Evolutionary conservation across 176 grass and related monocot species (phyloP).

Genomic region (Eleusine indica): DNA sequence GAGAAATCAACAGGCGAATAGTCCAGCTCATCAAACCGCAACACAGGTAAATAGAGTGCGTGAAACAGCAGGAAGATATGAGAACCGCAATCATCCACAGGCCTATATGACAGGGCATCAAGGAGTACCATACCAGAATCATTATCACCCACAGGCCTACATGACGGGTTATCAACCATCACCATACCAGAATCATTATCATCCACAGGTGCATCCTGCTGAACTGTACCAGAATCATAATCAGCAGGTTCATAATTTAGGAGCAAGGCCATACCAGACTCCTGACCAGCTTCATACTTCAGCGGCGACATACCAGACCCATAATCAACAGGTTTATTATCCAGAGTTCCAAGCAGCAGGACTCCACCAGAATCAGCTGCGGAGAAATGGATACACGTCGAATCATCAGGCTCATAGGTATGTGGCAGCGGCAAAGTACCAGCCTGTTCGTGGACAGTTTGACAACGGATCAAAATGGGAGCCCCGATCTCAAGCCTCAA

Average conservation of each 20-base stretch:
- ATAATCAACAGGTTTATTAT: not conserved
- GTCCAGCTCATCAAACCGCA: not conserved
- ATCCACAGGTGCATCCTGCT: slow-evolving; percentile 7
- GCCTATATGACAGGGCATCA: not conserved
- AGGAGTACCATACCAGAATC: not conserved
- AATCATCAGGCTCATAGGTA: slow-evolving; percentile 18
- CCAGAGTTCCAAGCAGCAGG: not conserved
- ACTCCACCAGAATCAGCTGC: slow-evolving; percentile 22
- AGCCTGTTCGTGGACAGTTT: slow-evolving; percentile 32
- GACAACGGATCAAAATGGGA: slow-evolving; percentile 23
- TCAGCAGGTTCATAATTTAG: not conserved
- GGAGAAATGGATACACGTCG: not conserved
- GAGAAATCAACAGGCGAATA: slow-evolving; percentile 10
- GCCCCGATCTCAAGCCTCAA: slow-evolving; percentile 15
- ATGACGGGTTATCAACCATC: not conserved
- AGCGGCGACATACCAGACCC: slow-evolving; percentile 14
- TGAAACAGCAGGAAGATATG: not conserved
- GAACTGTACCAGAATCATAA: slow-evolving; percentile 8
- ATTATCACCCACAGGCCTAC: not conserved
- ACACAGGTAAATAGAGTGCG: slow-evolving; percentile 7
- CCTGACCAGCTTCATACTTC: not conserved
- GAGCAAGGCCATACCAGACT: not conserved
- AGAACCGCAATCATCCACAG: not conserved
- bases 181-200: slow-evolving; percentile 20
- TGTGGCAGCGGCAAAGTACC: not conserved